phyloP scores from a whole-genome alignment of 23 red algal species.

The Gracilaria caudata region DNA sequence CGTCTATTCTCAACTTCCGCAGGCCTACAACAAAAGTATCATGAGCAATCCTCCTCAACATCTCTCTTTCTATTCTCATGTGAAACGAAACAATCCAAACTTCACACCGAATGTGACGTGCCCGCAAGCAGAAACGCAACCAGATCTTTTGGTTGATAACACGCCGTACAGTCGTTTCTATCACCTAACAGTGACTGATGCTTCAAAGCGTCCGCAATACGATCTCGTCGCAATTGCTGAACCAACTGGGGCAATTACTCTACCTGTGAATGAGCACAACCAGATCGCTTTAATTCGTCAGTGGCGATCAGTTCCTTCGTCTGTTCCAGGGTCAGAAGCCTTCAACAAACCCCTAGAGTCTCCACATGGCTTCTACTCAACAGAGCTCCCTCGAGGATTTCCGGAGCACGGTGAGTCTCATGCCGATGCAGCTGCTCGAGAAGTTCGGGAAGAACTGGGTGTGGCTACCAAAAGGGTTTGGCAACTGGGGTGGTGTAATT shows the following conservation, averaged over 20 bases:
- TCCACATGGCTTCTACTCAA: constrained; percentile 53
- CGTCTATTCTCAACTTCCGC: too few relatives aligned
- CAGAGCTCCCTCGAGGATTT: constrained; percentile 66
- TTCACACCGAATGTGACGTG: constrained; percentile 22
- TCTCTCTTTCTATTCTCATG: constrained; percentile 28
- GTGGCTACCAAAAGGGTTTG: constrained; percentile 31
- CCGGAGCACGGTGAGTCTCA: constrained; percentile 51
- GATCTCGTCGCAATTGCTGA: constrained; percentile 58
- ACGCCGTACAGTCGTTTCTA: constrained; percentile 56
- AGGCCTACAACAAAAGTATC: too few relatives aligned
- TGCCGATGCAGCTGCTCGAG: constrained; percentile 48
- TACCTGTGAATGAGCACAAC: constrained; percentile 22
- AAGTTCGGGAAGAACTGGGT: constrained; percentile 59
- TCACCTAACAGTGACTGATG: constrained; percentile 31
- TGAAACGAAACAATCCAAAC: not conserved
- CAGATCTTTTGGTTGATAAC: constrained; percentile 52
- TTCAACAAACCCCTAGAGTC: constrained; percentile 33
- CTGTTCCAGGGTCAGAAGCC: constrained; percentile 1
- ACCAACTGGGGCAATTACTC: constrained; percentile 45
- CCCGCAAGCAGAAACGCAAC: not conserved
- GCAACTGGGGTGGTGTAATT: constrained; percentile 63
- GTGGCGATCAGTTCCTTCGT: constrained; percentile 62
- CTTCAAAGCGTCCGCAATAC: constrained; percentile 20
- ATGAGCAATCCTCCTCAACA: constrained; percentile 26
- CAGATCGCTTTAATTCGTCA: constrained; percentile 56